Percentiles rank a stretch among this genome's conserved stretches.
Conservation (phyloP, 139 green algal species). For the Volvox africanus region DNA sequence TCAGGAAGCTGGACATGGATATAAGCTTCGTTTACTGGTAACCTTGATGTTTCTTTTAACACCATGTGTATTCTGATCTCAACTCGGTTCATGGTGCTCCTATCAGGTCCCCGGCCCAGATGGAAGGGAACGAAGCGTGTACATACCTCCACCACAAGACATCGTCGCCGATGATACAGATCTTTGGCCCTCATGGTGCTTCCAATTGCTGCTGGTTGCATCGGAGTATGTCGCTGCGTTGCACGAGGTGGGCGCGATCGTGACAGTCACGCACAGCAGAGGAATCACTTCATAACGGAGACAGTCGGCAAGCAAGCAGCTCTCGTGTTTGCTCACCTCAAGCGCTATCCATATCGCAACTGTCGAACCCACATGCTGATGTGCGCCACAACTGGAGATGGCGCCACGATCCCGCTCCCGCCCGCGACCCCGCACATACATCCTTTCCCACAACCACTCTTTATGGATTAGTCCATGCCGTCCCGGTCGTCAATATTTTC, state of each 20-base stretch:
- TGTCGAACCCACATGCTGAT: too few relatives aligned
- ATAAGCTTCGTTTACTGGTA: not conserved
- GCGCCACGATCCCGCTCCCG: too few relatives aligned
- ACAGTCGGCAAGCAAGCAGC: too few relatives aligned
- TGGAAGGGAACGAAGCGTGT: not conserved
- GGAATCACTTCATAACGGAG: too few relatives aligned
- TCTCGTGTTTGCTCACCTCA: too few relatives aligned
- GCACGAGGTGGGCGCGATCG: conserved; percentile 19
- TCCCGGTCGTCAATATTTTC: too few relatives aligned
- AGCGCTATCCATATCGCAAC: too few relatives aligned
- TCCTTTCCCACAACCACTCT: too few relatives aligned
- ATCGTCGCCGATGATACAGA: not conserved
- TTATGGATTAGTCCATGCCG: too few relatives aligned
- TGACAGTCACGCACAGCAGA: not conserved
- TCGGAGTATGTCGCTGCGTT: conserved; percentile 38
- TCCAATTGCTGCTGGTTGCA: conserved; percentile 20
- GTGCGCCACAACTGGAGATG: too few relatives aligned
- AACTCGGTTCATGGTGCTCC: not conserved
- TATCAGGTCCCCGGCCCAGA: not conserved
- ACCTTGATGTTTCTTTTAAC: not conserved
- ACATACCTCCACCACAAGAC: not conserved
- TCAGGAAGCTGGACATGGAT: not conserved
- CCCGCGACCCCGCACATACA: too few relatives aligned
- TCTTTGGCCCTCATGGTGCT: not conserved
- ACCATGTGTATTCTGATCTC: not conserved